Evolutionary conservation across 1,284 basidiomycete genomes (phyloP), one percentile per base, ranked within the genome.

Genomic region (Leccinum solheimii): DNA sequence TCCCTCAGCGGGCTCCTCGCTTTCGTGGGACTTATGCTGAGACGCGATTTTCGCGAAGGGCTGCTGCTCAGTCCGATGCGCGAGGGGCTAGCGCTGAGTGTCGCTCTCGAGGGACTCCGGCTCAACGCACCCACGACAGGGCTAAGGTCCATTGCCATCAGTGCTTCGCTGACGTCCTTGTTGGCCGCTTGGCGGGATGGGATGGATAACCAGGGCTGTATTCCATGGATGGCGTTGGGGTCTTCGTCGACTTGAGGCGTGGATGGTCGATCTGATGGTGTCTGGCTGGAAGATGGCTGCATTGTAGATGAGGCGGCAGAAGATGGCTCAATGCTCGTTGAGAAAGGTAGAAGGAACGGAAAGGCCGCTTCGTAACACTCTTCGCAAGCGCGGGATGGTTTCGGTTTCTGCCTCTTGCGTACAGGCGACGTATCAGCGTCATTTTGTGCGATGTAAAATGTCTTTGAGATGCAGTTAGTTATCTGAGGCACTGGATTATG

Each of bases 331-430:
- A 51, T 23, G 13, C 63, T 76, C 67, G 13, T 58, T 60, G 32
- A 62, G 52, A 53, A 56, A 14, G 65, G 88, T 69, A n/a, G 2
- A 14, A 70, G 55, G 27, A 91, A 57, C 3, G 90, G 88, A 67
- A 96, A 96, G 13, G 94, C 88, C 13, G 88, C 85, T 66, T 94
- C 90, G 71, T 91, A 96, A 76, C 94, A 96, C 3, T 86, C 83
- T 63, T 92, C 88, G 72, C 94, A 96, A 3, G 94, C 89, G 7
- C 94, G 83, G 0, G 91, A 90, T 36, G 90, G 80, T 71, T 90
- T 90, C 64, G 77, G 80, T 11, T 80, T 80, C 64, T 83, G 63
- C 81, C 77, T 82, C 80, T 83, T 85, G 61, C 13, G 49, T 26
- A 30, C 14, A 11, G 62, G 27, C 7, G 60, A 64, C 26, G 48